Base-by-base conservation (phyloP, 176 grass and related monocot genomes). In the Musa acuminata region DNA sequence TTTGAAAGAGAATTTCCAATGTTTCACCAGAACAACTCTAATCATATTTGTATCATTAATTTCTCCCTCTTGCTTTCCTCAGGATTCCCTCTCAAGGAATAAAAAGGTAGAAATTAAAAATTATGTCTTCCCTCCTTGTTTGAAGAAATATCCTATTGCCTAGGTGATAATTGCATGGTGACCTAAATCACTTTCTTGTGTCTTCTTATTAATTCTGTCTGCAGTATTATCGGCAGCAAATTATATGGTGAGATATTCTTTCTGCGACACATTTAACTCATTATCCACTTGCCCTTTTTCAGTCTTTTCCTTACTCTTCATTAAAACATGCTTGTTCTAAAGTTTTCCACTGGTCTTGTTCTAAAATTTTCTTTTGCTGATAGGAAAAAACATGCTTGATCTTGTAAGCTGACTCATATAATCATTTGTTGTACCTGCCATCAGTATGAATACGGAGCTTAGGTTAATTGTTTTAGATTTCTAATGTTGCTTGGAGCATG, bases 81-180 rank as follows among this genome's bases (percentile, higher is more conserved):
- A 29, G 29, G 29, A 29, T 29, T 29, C 29, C 29, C 2, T 29
- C 29, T 29, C 29, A 29, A 29, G 29, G 29, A 29, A 3, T 29
- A 29, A 3, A 29, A 29, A 0, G 29, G 29, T 29, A 29, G 2
- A 90, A 97, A 54, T 82, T 92, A 75, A 52, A 66, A 25, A 68
- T 88, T 51, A 76, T 97, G 77, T 29, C 85, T 85, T 82, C 65
- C 70, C 49, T 91, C 87, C 80, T 84, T 97, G 75, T 88, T 88
- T 75, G 73, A 85, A 81, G 84, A 87, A 80, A 91, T 85, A 65
- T 83, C 82, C 51, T 76, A 49, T 23, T 85, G 87, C 53, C 75
- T 90, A 23, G 69, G 80, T 72, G 84, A 75, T 77, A 67, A 67
- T 60, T 93, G 77, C 67, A 64, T 87, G 77, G 82, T 81, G 85